phyloP scores from a whole-genome alignment of 2,329 filamentous ascomycete genomes.

The Aspergillus jensenii region DNA sequence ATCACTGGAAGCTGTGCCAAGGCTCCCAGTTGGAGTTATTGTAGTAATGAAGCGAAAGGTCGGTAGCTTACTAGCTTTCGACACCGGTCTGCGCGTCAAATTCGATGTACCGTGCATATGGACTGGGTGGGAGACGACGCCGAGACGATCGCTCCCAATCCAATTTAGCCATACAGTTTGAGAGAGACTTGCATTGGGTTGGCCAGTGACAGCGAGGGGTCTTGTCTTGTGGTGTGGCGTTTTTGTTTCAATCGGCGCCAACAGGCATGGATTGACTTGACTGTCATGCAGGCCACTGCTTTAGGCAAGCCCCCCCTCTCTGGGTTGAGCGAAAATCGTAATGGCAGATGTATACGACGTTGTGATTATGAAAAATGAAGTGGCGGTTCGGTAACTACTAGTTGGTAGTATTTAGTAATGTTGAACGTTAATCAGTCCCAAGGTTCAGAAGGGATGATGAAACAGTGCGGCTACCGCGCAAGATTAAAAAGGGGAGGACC shows the following conservation, averaged over 20 bases:
- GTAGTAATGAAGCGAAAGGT: no score
- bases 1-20: no score
- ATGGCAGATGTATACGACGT: neutral
- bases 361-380: neutral
- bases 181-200: neutral
- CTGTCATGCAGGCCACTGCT: conserved; percentile 5
- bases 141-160: neutral
- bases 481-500: neutral
- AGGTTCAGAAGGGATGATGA: conserved; percentile 3
- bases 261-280: conserved; percentile 5
- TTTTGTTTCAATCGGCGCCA: conserved; percentile 2
- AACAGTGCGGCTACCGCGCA: conserved; percentile 12
- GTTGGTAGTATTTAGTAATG: neutral
- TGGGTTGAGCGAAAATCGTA: neutral
- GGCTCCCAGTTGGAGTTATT: no score
- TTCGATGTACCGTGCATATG: neutral
- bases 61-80: no score
- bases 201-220: neutral
- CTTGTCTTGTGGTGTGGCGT: neutral
- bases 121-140: neutral
- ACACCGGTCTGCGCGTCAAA: neutral
- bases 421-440: conserved; percentile 3
- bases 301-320: conserved; percentile 5
- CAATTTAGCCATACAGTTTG: neutral
- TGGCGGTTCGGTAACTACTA: neutral